These are phyloP conservation scores for Termitomyces sp. DNA, from an alignment of 768 basidiomycete genomes.

Conservation along the genomic window DNA sequence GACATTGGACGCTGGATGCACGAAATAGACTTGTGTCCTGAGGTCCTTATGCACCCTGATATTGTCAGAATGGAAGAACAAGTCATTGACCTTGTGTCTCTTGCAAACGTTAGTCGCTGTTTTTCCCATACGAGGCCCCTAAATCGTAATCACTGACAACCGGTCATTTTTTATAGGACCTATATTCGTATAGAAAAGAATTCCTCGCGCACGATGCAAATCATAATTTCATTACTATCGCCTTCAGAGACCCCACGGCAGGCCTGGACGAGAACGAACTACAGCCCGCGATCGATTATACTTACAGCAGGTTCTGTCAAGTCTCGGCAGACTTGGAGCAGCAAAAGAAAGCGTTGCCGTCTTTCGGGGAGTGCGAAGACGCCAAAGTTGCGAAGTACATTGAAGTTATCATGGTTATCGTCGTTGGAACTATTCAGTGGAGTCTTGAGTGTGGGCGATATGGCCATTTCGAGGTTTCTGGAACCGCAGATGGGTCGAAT, in stretches of 20 bases:
- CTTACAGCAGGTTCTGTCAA: background rate
- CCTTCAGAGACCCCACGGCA: background rate
- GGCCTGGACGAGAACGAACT: background rate
- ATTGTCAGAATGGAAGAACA: conserved; percentile 2
- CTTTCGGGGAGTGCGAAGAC: background rate
- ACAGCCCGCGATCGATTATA: background rate
- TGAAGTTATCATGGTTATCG: background rate
- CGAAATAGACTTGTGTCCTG: background rate
- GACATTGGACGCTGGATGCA: conserved; percentile 6
- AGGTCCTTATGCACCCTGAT: background rate
- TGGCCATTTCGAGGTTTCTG: background rate
- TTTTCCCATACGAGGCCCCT: background rate
- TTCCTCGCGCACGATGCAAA: background rate
- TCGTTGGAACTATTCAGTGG: background rate
- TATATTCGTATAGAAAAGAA: background rate
- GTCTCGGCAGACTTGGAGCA: background rate
- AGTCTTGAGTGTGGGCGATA: background rate
- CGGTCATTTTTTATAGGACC: background rate
- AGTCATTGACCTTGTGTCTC: background rate
- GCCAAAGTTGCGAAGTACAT: background rate
- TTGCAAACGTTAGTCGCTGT: background rate
- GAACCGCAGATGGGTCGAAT: too few species aligned
- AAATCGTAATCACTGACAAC: background rate
- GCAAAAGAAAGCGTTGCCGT: background rate
- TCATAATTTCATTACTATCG: background rate